Evolutionary conservation across 352 stramenopile species (phyloP), one percentile per base, ranked within the genome.

Genomic region (Phytophthora lateralis): DNA sequence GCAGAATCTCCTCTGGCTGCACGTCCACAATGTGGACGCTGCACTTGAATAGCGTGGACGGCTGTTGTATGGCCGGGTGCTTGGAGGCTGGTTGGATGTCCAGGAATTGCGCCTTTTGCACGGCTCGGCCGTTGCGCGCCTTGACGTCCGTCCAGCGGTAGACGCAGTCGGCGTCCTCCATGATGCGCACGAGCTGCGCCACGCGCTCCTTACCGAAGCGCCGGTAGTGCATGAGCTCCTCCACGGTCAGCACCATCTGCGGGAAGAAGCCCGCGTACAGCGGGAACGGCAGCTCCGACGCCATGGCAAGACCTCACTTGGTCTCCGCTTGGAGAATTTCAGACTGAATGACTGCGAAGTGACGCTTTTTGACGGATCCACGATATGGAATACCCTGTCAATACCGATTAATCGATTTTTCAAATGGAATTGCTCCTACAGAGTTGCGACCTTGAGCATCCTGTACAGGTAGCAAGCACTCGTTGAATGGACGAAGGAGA

Each of bases 241-340:
- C 80, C 9, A 82, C 66, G 12, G 77, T 89, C 17, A 95, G 63
- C 53, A 83, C 80, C 61, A 95, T 66, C 53, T 90, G 81, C 42
- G 85, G 85, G 70, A 95, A 95, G 69, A 93, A 91, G 34, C 76
- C 80, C 45, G 86, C 60, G 49, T 78, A 75, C 20, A 91, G 71
- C 48, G 85, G 74, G 44, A 85, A 79, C 52, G 82, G 71, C 42
- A 90, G 66, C 55, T 66, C 55, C 30, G 45, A 44, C 41, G 57
- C 53, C 61, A 72, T 73, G 11, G 12, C 17, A 3, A 24, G 21
- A 24, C 21, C 11, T 37, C 30, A 2, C 30, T 37, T 9, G n/a
- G 38, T 44, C 38, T 65, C 17, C n/a, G 27, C 20, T 10, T 6
- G 8, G 47, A 39, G 17, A 62, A 53, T 71, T 66, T 21, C 24